These are phyloP conservation scores for Datisca glomerata DNA, from an alignment of 306 rosid genomes.

Conservation along the genomic window DNA sequence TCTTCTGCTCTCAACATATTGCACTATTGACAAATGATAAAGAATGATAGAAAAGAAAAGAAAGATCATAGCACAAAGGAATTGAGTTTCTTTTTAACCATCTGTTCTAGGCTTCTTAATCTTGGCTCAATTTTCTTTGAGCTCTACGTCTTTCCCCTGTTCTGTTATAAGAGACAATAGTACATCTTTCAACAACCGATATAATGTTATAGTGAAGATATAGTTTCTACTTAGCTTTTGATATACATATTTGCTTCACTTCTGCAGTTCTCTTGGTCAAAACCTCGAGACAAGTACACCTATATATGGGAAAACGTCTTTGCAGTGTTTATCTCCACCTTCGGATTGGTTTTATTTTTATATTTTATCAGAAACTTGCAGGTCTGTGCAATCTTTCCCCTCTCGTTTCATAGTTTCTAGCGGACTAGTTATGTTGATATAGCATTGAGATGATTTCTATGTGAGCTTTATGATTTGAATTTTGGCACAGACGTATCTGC, in stretches of 20 bases:
- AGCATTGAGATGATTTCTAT: background rate
- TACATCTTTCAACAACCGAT: background rate
- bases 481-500: slow-evolving; percentile 44
- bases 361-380: slow-evolving; percentile 88
- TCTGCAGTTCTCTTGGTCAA: slow-evolving; percentile 86
- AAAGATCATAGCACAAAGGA: background rate
- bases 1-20: no score
- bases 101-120: background rate
- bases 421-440: background rate
- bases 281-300: slow-evolving; percentile 58
- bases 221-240: background rate
- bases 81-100: background rate
- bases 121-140: background rate
- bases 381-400: slow-evolving; percentile 34
- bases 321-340: slow-evolving; percentile 72
- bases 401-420: background rate
- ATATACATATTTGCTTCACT: no score
- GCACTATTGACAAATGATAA: no score
- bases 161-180: background rate
- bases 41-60: background rate
- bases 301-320: slow-evolving; percentile 78
- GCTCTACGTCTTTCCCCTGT: background rate
- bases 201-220: background rate
- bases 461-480: background rate
- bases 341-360: slow-evolving; percentile 73